phyloP scores from a whole-genome alignment of 1,139 yeast species.

The Lizanozyma gosingica region DNA sequence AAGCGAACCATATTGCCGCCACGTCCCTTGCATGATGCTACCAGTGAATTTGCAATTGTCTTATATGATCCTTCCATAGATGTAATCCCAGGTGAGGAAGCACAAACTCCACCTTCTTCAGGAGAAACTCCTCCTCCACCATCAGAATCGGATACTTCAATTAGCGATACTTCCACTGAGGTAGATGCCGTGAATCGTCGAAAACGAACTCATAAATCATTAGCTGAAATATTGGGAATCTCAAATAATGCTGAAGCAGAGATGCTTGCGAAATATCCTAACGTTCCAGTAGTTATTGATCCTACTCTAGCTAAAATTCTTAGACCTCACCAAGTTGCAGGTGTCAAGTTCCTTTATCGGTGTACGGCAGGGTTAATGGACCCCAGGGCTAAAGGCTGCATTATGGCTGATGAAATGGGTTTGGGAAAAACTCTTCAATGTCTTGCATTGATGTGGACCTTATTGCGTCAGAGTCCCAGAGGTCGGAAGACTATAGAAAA shows the following conservation, averaged over 20 bases:
- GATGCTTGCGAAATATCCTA: slow-evolving; percentile 45
- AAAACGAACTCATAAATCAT: slow-evolving; percentile 47
- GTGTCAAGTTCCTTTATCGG: slow-evolving; percentile 81
- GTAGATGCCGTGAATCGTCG: slow-evolving; percentile 13
- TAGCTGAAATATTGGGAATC: slow-evolving; percentile 79
- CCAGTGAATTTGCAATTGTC: slow-evolving; percentile 88
- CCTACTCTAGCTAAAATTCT: slow-evolving; percentile 77
- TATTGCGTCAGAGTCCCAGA: slow-evolving; percentile 82
- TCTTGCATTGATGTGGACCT: slow-evolving; percentile 87
- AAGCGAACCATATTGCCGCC: slow-evolving; percentile 67
- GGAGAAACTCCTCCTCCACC: slow-evolving; percentile 6
- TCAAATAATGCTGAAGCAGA: slow-evolving; percentile 42
- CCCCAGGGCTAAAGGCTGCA: slow-evolving; percentile 86
- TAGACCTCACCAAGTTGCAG: slow-evolving; percentile 95
- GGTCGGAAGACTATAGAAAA: slow-evolving; percentile 81
- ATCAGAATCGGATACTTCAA: no score
- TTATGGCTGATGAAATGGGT: slow-evolving; percentile 99
- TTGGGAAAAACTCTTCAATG: slow-evolving; percentile 94
- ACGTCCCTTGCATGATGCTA: slow-evolving; percentile 86
- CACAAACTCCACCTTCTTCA: slow-evolving; percentile 9
- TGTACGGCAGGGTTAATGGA: slow-evolving; percentile 89
- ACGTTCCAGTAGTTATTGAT: slow-evolving; percentile 94
- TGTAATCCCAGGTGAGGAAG: slow-evolving; percentile 33
- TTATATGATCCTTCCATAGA: slow-evolving; percentile 92
- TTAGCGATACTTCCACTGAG: slow-evolving; percentile 6